These are phyloP conservation scores for Boletus reticulatus DNA, from an alignment of 768 basidiomycete species.

Conservation along the genomic window DNA sequence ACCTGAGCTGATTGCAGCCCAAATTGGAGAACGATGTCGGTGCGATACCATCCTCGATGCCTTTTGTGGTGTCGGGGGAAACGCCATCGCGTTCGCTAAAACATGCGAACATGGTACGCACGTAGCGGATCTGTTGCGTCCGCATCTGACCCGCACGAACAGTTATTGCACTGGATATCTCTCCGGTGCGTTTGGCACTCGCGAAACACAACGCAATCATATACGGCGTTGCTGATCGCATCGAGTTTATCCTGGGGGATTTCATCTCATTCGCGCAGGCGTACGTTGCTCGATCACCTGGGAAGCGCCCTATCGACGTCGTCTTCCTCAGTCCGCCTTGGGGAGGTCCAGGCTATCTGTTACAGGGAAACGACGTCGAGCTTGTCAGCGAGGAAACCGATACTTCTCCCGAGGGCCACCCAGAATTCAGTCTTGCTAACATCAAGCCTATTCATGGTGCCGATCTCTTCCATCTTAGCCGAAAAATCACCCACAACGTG, in stretches of 20 bases:
- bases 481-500: constrained; percentile 73
- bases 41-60: constrained; percentile 86
- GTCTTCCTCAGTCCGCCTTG: constrained; percentile 95
- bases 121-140: not conserved
- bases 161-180: constrained; percentile 95
- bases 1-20: constrained; percentile 86
- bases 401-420: constrained; percentile 31
- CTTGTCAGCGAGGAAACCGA: not conserved
- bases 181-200: constrained; percentile 78
- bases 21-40: constrained; percentile 91
- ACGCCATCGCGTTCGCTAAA: constrained; percentile 94
- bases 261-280: constrained; percentile 76
- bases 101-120: constrained; percentile 89
- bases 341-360: constrained; percentile 82
- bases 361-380: constrained; percentile 13
- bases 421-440: constrained; percentile 64
- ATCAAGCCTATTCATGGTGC: constrained; percentile 81
- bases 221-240: constrained; percentile 92
- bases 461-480: constrained; percentile 74
- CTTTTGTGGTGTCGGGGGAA: constrained; percentile 97
- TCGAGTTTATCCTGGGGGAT: constrained; percentile 90
- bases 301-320: constrained; percentile 67
- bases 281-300: constrained; percentile 34
- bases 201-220: constrained; percentile 92
- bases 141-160: constrained; percentile 2